Percentiles rank a stretch among this genome's conserved stretches.
Conservation (phyloP, 352 stramenopile genomes). For the Plasmopara muralis region DNA sequence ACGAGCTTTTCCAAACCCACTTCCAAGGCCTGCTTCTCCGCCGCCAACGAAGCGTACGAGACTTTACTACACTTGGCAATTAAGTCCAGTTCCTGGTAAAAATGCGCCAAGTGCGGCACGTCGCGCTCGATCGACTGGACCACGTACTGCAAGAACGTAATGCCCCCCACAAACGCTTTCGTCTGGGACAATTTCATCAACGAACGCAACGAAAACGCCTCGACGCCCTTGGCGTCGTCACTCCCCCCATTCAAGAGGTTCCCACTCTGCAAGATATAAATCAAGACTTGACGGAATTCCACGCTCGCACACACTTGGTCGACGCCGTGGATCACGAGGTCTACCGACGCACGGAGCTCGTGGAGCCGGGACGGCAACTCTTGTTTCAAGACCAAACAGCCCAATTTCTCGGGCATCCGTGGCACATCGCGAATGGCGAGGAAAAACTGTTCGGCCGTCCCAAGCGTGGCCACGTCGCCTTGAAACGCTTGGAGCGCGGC, state of each 20-base stretch:
- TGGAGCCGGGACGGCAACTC: slow-evolving; percentile 70
- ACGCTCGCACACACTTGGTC: slow-evolving; percentile 74
- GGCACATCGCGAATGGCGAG: slow-evolving; percentile 63
- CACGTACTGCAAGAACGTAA: slow-evolving; percentile 82
- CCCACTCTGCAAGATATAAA: slow-evolving; percentile 80
- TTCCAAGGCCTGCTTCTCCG: slow-evolving; percentile 69
- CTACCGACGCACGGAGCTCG: slow-evolving; percentile 69
- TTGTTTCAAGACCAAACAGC: slow-evolving; percentile 78
- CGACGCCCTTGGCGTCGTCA: slow-evolving; percentile 36
- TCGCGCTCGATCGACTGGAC: slow-evolving; percentile 81
- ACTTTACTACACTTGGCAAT: slow-evolving; percentile 72
- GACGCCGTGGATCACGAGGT: slow-evolving; percentile 67
- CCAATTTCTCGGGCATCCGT: slow-evolving; percentile 64
- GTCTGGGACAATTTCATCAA: slow-evolving; percentile 84
- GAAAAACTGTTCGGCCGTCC: slow-evolving; percentile 71
- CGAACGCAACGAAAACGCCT: slow-evolving; percentile 69
- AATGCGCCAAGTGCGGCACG: slow-evolving; percentile 60
- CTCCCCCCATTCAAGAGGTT: slow-evolving; percentile 72
- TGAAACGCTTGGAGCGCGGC: slow-evolving; percentile 60
- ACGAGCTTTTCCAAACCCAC: slow-evolving; percentile 48
- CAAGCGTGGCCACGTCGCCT: slow-evolving; percentile 51
- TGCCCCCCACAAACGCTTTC: slow-evolving; percentile 75
- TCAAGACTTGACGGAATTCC: slow-evolving; percentile 73
- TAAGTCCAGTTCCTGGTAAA: slow-evolving; percentile 73
- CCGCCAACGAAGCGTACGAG: slow-evolving; percentile 48